Percentiles rank a stretch among this genome's conserved stretches.
phyloP scores from a whole-genome alignment of 2,329 filamentous ascomycete species.

The Fusarium sp. region DNA sequence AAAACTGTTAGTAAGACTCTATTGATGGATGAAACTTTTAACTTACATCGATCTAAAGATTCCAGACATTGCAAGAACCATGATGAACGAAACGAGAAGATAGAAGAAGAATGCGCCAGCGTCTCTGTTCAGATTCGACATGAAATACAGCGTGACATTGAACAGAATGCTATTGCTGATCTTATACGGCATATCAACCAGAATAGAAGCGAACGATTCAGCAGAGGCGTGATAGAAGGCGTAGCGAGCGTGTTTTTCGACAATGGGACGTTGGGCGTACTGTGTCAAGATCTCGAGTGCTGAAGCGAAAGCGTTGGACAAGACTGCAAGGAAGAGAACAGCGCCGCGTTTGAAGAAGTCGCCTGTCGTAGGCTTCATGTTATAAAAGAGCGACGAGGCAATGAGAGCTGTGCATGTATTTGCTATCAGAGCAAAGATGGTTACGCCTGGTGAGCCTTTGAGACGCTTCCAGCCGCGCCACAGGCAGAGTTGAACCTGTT shows the following conservation, averaged over 20 bases:
- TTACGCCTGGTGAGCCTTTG: slow-evolving; percentile 45
- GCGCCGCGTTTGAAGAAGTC: slow-evolving; percentile 54
- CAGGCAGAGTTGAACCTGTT: slow-evolving; percentile 60
- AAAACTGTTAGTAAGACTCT: background rate
- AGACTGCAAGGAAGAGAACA: slow-evolving; percentile 65
- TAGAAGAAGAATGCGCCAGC: slow-evolving; percentile 63
- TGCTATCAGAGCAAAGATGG: slow-evolving; percentile 28
- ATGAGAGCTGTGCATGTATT: slow-evolving; percentile 30
- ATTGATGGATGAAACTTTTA: rapidly evolving
- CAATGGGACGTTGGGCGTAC: slow-evolving; percentile 54
- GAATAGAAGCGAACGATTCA: slow-evolving; percentile 52
- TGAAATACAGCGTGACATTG: slow-evolving; percentile 63
- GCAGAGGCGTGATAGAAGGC: slow-evolving; percentile 56
- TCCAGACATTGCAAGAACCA: slow-evolving; percentile 73
- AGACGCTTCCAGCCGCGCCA: slow-evolving; percentile 57
- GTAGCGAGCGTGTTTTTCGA: slow-evolving; percentile 57
- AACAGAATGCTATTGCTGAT: slow-evolving; percentile 56
- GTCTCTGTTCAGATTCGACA: slow-evolving; percentile 59
- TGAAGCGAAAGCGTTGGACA: slow-evolving; percentile 63
- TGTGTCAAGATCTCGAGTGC: slow-evolving; percentile 55
- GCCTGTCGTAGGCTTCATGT: slow-evolving; percentile 30
- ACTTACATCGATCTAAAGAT: slow-evolving; percentile 61
- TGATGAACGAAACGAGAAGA: slow-evolving; percentile 61
- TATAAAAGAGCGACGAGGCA: slow-evolving; percentile 37
- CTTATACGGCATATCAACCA: slow-evolving; percentile 60